Evolutionary conservation across 495 filamentous ascomycete species (phyloP).

Genomic region (Penicillium cosmopolitanum): DNA sequence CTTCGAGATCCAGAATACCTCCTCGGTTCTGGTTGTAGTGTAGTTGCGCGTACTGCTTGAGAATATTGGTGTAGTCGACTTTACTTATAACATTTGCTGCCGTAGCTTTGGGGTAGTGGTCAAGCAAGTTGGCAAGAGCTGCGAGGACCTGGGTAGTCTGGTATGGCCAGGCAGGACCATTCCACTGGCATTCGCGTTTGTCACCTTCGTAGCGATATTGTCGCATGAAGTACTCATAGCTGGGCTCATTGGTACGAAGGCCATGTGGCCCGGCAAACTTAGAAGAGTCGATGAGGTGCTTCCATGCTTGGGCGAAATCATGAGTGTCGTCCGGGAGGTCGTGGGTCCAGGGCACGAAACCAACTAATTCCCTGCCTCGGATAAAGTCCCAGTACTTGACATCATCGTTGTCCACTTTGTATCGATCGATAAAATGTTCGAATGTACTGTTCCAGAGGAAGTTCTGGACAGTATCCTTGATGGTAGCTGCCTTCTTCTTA

Average conservation of each 20-base stretch:
- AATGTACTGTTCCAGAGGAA: slow-evolving; percentile 36
- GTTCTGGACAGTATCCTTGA: slow-evolving; percentile 26
- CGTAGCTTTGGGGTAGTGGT: slow-evolving; percentile 31
- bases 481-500: slow-evolving; percentile 17
- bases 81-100: slow-evolving; percentile 18
- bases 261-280: slow-evolving; percentile 30
- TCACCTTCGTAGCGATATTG: slow-evolving; percentile 32
- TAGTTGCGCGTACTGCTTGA: slow-evolving; percentile 30
- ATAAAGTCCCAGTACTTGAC: slow-evolving; percentile 38
- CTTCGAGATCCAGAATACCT: slow-evolving; percentile 31
- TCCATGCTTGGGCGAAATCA: slow-evolving; percentile 26
- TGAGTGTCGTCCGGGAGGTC: slow-evolving; percentile 31
- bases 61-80: slow-evolving; percentile 28
- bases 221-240: slow-evolving; percentile 37
- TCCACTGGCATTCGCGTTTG: slow-evolving; percentile 35
- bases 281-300: slow-evolving; percentile 19
- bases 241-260: slow-evolving; percentile 34
- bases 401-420: slow-evolving; percentile 30
- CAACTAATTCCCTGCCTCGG: slow-evolving; percentile 35
- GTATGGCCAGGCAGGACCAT: slow-evolving; percentile 37
- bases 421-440: slow-evolving; percentile 38
- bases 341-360: slow-evolving; percentile 36
- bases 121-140: slow-evolving; percentile 34
- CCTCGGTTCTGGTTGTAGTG: slow-evolving; percentile 31
- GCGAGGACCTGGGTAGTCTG: slow-evolving; percentile 33